Evolutionary conservation across 768 basidiomycete genomes (phyloP).

Genomic region (Trametes maxima): DNA sequence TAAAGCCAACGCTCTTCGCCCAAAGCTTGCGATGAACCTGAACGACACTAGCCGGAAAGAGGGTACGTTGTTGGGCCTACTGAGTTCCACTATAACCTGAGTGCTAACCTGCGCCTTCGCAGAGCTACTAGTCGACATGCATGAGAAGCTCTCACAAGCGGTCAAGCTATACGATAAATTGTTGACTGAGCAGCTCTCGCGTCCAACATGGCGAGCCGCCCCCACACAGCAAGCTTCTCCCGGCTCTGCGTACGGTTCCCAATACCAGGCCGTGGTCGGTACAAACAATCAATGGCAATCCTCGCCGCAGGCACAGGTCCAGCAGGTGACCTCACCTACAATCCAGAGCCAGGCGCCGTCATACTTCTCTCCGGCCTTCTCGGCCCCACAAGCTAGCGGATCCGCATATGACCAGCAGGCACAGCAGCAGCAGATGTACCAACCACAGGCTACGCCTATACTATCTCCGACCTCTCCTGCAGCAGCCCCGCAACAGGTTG

Average conservation of each 20-base stretch:
- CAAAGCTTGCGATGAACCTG: slow-evolving; percentile 80
- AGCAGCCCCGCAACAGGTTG: slow-evolving; percentile 2
- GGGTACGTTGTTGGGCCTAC: slow-evolving; percentile 52
- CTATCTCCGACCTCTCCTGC: slow-evolving; percentile 17
- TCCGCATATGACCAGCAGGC: slow-evolving; percentile 16
- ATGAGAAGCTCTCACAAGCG: slow-evolving; percentile 89
- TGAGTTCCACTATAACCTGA: neutral
- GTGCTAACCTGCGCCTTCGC: slow-evolving; percentile 3
- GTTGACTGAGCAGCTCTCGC: slow-evolving; percentile 79
- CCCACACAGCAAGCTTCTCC: slow-evolving; percentile 4
- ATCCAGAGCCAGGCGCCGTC: slow-evolving; percentile 16
- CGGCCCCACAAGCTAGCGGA: slow-evolving; percentile 19
- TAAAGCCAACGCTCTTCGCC: slow-evolving; percentile 74
- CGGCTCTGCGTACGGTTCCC: slow-evolving; percentile 35
- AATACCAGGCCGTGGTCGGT: slow-evolving; percentile 20
- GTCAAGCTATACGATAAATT: slow-evolving; percentile 91
- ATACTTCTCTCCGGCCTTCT: slow-evolving; percentile 20
- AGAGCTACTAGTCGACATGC: slow-evolving; percentile 94
- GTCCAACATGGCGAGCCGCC: slow-evolving; percentile 60
- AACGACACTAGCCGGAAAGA: slow-evolving; percentile 88
- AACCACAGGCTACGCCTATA: slow-evolving; percentile 11
- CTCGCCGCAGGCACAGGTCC: slow-evolving; percentile 6
- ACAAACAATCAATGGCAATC: slow-evolving; percentile 28
- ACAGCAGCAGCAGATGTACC: slow-evolving; percentile 24
- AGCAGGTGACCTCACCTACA: slow-evolving; percentile 12